Evolutionary conservation across 2,329 filamentous ascomycete species (phyloP), one percentile per base, ranked within the genome.

Genomic region (Diaporthe eres): DNA sequence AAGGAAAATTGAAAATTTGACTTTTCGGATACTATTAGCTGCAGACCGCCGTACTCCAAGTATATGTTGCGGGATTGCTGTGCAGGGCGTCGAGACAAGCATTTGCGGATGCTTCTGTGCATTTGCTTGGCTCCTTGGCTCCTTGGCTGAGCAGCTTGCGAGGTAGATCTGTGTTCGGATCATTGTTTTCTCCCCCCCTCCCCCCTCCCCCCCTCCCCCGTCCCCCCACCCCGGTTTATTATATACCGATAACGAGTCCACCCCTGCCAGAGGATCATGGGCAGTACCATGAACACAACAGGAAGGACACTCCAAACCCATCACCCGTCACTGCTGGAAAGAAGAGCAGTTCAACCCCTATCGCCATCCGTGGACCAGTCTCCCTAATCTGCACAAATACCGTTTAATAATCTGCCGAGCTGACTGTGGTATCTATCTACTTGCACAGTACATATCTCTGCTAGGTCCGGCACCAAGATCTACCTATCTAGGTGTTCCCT

Each of bases 71-170:
- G 49, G 51, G 28, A 47, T 37, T 37, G 10, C n/a, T 10, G 7
- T 39, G 37, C 44, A 70, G 60, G 72, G 51, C 42, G 63, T 70
- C 72, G 63, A 74, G 72, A 74, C 70, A 74, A 74, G 72, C 71
- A 72, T 39, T 39, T 63, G 44, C 28, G 71, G 71, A 25, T 31
- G 58, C 44, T n/a, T 42, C 19, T 28, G 44, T 28, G 31, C n/a
- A 25, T 31, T 58, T 47, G 49, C 61, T 28, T 37, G 60, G 19
- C 55, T 28, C n/a, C 44, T 55, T 74, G 72, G 72, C 34, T 31
- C 1, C 49, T 39, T 39, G 49, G 68, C 37, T 37, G 58, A 22
- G 68, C 37, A 19, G 58, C 28, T n/a, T 60, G 39, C 9, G 8
- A 44, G 15, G 49, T 13, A 5, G 25, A 12, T 13, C 49, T 57